phyloP scores from a whole-genome alignment of 257 asterid genomes.

The Cordia subcordata region DNA sequence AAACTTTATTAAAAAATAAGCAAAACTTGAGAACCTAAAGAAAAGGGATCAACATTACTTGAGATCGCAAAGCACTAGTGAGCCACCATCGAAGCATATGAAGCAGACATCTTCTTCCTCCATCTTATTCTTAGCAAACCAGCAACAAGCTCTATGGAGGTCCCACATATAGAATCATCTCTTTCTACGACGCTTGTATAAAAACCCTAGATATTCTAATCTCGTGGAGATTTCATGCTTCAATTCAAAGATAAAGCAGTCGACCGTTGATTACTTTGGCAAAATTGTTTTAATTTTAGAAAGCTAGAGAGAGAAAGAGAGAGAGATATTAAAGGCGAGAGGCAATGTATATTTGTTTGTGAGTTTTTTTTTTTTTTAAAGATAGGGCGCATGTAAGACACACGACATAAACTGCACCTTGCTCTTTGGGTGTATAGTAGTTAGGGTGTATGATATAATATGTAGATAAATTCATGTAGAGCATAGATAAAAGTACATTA shows the following conservation, averaged over 20 bases:
- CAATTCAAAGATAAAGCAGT: constrained; percentile 26
- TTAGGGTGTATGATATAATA: too few species aligned
- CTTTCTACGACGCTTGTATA: constrained; percentile 18
- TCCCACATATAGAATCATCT: constrained; percentile 24
- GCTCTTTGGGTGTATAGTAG: too few species aligned
- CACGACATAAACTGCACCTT: too few species aligned
- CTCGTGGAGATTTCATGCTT: background rate
- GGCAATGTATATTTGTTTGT: too few species aligned
- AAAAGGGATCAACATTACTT: constrained; percentile 36
- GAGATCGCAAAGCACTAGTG: constrained; percentile 89
- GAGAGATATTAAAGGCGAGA: too few species aligned
- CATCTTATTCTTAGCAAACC: constrained; percentile 28
- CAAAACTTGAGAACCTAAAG: too few species aligned
- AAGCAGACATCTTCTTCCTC: constrained; percentile 96
- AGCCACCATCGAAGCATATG: constrained; percentile 94
- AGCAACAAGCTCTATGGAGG: too few species aligned
- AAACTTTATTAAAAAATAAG: background rate
- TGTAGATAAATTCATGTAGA: too few species aligned
- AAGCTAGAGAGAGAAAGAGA: constrained; percentile 1
- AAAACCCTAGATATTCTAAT: background rate
- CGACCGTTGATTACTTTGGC: constrained; percentile 40
- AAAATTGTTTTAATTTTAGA: background rate
- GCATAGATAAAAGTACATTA: too few species aligned
- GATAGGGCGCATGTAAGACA: too few species aligned
- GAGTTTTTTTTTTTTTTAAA: too few species aligned